These are phyloP conservation scores for Quercus mongolica DNA, from an alignment of 306 rosid species.

Conservation along the genomic window DNA sequence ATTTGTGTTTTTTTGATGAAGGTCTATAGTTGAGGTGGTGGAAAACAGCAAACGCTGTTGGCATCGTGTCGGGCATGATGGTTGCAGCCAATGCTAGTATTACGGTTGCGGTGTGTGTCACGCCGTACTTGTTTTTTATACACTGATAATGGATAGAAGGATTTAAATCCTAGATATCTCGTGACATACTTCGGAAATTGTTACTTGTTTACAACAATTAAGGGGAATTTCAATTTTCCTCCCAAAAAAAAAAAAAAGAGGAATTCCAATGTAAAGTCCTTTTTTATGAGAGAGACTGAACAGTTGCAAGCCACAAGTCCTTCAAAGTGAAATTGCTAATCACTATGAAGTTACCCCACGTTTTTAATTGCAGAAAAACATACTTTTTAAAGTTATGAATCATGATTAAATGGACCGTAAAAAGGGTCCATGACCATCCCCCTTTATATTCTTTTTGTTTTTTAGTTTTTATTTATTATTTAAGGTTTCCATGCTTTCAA, in stretches of 20 bases:
- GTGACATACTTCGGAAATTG: accelerated
- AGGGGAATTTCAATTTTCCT: no score
- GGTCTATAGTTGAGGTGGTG: background rate
- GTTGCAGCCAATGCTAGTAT: background rate
- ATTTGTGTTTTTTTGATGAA: background rate
- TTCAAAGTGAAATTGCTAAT: background rate
- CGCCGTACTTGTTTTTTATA: no score
- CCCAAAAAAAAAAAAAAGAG: no score
- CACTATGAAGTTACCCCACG: background rate
- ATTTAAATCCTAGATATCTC: no score
- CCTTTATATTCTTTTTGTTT: background rate
- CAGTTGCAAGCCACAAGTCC: no score
- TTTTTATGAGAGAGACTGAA: no score
- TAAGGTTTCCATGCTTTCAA: background rate
- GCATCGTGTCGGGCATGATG: background rate
- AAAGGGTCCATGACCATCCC: background rate
- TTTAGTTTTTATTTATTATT: background rate
- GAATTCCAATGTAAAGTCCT: no score
- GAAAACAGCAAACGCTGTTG: background rate
- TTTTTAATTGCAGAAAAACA: background rate
- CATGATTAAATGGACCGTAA: background rate
- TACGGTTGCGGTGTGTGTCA: background rate
- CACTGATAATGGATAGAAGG: no score
- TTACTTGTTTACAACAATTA: no score
- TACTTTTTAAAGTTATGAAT: background rate